Base-by-base conservation (phyloP, 2,329 filamentous ascomycete species). In the Fusarium temperatum region DNA sequence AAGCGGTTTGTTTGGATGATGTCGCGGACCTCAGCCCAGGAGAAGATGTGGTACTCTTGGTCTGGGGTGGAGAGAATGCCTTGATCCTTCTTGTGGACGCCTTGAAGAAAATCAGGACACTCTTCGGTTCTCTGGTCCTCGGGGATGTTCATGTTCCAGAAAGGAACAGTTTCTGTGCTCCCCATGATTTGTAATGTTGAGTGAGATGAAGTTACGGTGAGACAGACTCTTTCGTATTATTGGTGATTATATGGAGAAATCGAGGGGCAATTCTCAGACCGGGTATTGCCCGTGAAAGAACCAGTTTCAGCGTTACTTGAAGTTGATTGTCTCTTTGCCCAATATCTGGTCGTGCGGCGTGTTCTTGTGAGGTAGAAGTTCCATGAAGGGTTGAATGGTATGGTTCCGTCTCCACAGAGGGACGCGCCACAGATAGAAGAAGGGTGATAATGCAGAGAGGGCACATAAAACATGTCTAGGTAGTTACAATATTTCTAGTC, bases 71-170 rank as follows among this genome's bases (percentile, higher is more conserved):
- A 85, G 72, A 98, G 87, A 78, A 95, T 93, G 47, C 81, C 80
- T 20, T 87, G 85, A 81, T 97, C 93, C 83, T 96, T 97, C 50
- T 85, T 84, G 56, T 85, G 87, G 63, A 92, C 84, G 73, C 89
- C 85, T 57, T 80, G 82, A 42, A 98, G 88, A 79, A 90, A 96
- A 11, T 88, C 86, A 0, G 95, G 95, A 78, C 95, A 97, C 60
- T 90, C 85, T 6, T 82, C 76, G 0, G 91, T 90, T 80, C 91
- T 89, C 72, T 92, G 83, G 32, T 85, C 80, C 41, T 84, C 82
- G 0, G 93, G 90, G 22, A 97, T 84, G 81, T 98, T 98, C 82
- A 93, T 87, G 72, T 96, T 92, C 95, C 95, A 98, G 85, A 92
- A 97, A 1, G 92, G 91, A 18, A 82, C 68, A 66, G 78, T 82